Conservation (phyloP, 805 yeast genomes). For the Cyberlindnera maclurae region DNA sequence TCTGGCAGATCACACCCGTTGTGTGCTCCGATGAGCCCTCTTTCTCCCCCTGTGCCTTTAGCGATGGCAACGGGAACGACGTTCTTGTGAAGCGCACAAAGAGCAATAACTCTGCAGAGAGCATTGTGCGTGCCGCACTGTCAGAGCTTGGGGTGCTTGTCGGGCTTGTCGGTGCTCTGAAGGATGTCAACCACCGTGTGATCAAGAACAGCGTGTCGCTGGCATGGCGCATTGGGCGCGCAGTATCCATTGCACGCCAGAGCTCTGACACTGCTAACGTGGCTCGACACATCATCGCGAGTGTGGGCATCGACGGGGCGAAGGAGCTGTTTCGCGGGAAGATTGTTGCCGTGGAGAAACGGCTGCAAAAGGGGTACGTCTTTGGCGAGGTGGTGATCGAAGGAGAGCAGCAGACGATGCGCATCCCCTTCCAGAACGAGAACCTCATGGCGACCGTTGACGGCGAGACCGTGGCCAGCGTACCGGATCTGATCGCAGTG, state of each 20-base stretch:
- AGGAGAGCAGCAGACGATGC: slow-evolving; percentile 15
- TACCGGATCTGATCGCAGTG: slow-evolving; percentile 40
- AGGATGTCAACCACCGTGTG: slow-evolving; percentile 25
- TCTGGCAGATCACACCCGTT: slow-evolving; percentile 35
- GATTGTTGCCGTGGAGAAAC: slow-evolving; percentile 36
- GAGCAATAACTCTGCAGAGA: slow-evolving; percentile 29
- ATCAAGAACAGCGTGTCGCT: slow-evolving; percentile 31
- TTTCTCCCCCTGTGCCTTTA: slow-evolving; percentile 25
- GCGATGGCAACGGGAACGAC: slow-evolving; percentile 39
- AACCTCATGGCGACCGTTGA: slow-evolving; percentile 32
- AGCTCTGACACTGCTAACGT: slow-evolving; percentile 30
- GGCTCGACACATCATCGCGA: slow-evolving; percentile 30
- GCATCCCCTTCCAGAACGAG: slow-evolving; percentile 45
- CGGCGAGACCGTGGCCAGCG: slow-evolving; percentile 30
- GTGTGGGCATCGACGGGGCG: slow-evolving; percentile 28
- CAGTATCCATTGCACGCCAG: slow-evolving; percentile 32
- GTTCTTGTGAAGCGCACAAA: slow-evolving; percentile 28
- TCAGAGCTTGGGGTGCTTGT: slow-evolving; percentile 37
- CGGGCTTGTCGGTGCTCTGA: slow-evolving; percentile 29
- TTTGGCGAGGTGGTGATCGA: slow-evolving; percentile 38
- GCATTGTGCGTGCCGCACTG: slow-evolving; percentile 32
- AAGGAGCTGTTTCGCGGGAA: slow-evolving; percentile 34
- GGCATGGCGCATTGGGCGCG: slow-evolving; percentile 44
- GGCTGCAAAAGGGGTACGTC: slow-evolving; percentile 35
- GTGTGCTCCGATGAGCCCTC: slow-evolving; percentile 18